Base-by-base conservation (phyloP, 2,329 filamentous ascomycete species). In the Tolypocladium sp. region DNA sequence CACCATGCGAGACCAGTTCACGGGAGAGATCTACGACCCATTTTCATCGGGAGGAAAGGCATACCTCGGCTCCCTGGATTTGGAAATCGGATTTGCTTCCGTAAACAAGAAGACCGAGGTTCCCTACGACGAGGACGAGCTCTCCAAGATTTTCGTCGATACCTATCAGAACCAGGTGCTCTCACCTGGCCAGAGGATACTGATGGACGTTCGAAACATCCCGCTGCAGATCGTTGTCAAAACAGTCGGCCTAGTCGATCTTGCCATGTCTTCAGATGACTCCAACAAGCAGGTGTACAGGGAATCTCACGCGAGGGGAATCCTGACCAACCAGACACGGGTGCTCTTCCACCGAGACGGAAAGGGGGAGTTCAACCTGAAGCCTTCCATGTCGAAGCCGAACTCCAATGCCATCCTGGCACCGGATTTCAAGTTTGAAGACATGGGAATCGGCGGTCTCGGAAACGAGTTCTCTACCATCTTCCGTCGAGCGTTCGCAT, bases 361-460 rank as follows among this genome's bases (percentile, higher is more conserved):
- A 10, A 85, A 84, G 63, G 88, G 88, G 20, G 84, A 87, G 2
- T 89, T 97, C 70, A 94, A 95, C 68, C 78, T 97, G 56, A 95
- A 94, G 72, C 87, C 89, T 1, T 96, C 92, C 1, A 88, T 85
- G 66, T 85, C 86, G 65, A 83, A 91, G 64, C 88, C 91, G 38
- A 91, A 92, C 17, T 88, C 91, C 41, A 97, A 96, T 69, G 89
- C 92, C 3, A 96, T 99, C 66, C 86, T 99, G 61, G 89, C 91
- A 49, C 92, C 94, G 0, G 91, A 96, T 66, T 99, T 99, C 82
- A 97, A 97, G 71, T 99, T 99, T 66, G 92, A 96, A 72, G 88
- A 96, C 69, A 94, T 99, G 90, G 94, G 94, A 25, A 97, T 99
- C 67, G 94, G 95, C 76, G 95, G 94, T 68, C 77, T 99, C 44